These are phyloP conservation scores for Dalechampia spathulata DNA, from an alignment of 441 rosid species.

Conservation along the genomic window DNA sequence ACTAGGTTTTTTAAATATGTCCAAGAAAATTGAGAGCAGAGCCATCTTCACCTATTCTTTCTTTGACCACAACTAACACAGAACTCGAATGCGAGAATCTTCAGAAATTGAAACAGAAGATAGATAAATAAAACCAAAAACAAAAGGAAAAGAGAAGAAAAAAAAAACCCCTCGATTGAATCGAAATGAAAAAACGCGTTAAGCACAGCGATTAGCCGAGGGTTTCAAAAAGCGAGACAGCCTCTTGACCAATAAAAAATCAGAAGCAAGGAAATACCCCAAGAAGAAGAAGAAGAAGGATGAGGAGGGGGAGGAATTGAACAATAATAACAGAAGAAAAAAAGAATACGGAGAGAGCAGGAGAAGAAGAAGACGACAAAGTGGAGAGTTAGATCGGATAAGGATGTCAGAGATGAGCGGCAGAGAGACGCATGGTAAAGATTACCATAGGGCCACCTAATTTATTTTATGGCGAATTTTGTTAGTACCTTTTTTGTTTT, in stretches of 20 bases:
- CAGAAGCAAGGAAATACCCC: not conserved
- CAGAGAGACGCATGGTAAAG: conserved; percentile 21
- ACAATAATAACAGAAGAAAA: not conserved
- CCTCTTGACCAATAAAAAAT: not conserved
- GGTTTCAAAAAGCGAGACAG: conserved; percentile 10
- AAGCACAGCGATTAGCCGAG: conserved; percentile 40
- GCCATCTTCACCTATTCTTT: conserved; percentile 24
- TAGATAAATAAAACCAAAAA: not conserved
- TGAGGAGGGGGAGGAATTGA: not conserved
- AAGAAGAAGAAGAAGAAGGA: not conserved
- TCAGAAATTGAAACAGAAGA: too few relatives aligned
- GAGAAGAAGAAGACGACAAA: not conserved
- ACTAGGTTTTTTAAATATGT: conserved; percentile 34
- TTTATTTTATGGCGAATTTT: not conserved
- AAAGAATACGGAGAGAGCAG: not conserved
- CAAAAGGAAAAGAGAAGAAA: not conserved
- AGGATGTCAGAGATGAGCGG: conserved; percentile 42
- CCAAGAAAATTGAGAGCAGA: conserved; percentile 32
- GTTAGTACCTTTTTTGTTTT: not conserved
- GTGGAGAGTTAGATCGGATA: conserved; percentile 22
- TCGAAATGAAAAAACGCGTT: conserved; percentile 26
- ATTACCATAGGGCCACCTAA: conserved; percentile 41
- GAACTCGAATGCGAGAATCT: not conserved
- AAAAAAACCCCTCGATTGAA: conserved; percentile 38
- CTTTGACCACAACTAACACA: not conserved